Conservation (phyloP, 306 rosid genomes). For the Prunus campanulata region DNA sequence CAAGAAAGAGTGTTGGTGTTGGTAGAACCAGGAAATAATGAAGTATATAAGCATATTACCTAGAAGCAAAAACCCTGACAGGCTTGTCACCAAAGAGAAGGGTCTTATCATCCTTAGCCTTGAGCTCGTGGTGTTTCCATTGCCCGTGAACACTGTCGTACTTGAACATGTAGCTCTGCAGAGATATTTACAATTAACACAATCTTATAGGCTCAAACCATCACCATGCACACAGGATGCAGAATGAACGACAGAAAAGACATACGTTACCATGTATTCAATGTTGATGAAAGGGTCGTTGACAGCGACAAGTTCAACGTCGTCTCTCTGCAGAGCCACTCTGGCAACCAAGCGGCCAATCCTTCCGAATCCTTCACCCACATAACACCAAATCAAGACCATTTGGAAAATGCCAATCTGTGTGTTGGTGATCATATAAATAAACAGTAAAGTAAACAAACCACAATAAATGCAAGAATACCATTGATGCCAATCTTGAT, state of each 20-base stretch:
- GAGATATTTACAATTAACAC: background rate
- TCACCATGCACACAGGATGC: background rate
- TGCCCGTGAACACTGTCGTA: constrained; percentile 44
- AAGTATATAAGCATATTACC: background rate
- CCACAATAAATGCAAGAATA: constrained; percentile 5
- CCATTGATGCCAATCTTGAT: constrained; percentile 85
- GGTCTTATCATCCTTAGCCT: constrained; percentile 1
- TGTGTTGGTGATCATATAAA: background rate
- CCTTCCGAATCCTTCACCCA: constrained; percentile 60
- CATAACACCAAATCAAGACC: background rate
- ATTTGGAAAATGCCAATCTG: background rate
- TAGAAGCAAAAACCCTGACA: background rate
- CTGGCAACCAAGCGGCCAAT: constrained; percentile 68
- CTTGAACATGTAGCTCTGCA: constrained; percentile 57
- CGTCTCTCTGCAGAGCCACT: constrained; percentile 62
- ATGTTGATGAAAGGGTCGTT: constrained; percentile 58
- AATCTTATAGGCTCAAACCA: background rate
- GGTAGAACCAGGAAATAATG: no score
- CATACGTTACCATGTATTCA: constrained; percentile 47
- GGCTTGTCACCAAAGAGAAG: constrained; percentile 5
- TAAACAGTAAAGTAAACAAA: background rate
- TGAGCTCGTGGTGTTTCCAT: constrained; percentile 5
- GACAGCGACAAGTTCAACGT: constrained; percentile 61
- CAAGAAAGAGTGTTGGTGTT: background rate
- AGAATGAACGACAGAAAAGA: background rate